Evolutionary conservation across 2,329 filamentous ascomycete genomes (phyloP).

Genomic region (Paecilomyces sp.): DNA sequence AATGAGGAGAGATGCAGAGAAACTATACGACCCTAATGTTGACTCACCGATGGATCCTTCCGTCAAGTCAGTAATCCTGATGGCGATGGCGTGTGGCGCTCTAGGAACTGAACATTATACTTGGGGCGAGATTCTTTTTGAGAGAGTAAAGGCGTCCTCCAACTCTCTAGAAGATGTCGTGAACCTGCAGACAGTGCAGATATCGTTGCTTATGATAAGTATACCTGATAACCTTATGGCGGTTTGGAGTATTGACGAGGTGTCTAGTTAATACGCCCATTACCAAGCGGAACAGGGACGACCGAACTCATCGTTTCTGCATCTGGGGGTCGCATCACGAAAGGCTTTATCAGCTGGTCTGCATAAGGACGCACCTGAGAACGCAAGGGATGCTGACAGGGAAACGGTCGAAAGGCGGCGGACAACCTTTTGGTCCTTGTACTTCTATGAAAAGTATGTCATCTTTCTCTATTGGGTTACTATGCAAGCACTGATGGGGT

Average conservation of each 20-base stretch:
- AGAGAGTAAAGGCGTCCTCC: conserved; percentile 35
- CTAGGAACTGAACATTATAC: conserved; percentile 32
- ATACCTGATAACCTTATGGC: background rate
- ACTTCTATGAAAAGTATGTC: conserved; percentile 38
- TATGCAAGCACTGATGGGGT: background rate
- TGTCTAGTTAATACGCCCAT: conserved; percentile 26
- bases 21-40: conserved; percentile 20
- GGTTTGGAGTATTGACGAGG: conserved; percentile 1
- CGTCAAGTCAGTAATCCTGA: conserved; percentile 29
- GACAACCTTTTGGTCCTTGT: conserved; percentile 34
- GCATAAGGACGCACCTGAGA: conserved; percentile 34
- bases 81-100: conserved; percentile 31
- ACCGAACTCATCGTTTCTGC: conserved; percentile 37
- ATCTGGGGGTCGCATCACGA: conserved; percentile 33
- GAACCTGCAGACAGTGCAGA: conserved; percentile 38
- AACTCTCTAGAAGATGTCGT: conserved; percentile 37
- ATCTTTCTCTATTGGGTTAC: background rate
- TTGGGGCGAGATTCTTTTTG: conserved; percentile 36
- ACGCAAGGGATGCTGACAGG: conserved; percentile 7
- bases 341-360: conserved; percentile 39
- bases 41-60: conserved; percentile 19
- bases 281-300: conserved; percentile 39
- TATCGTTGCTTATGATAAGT: conserved; percentile 42
- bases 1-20: conserved; percentile 28
- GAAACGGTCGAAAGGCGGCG: conserved; percentile 8